These are phyloP conservation scores for Coemansia sp. DNA, from an alignment of 192 early-diverging fungal genomes.

Conservation along the genomic window DNA sequence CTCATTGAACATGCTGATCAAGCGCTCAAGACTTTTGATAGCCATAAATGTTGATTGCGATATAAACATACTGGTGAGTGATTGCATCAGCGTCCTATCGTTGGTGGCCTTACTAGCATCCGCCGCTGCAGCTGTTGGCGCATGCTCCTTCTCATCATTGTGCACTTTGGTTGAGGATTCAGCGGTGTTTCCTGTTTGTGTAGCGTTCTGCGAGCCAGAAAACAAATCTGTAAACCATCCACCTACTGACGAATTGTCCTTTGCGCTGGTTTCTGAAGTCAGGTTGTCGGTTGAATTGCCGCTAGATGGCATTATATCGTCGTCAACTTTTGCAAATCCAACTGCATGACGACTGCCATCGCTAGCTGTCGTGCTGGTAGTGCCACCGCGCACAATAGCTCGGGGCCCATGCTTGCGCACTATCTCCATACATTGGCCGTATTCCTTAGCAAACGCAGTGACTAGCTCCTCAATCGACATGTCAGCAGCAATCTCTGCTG, in stretches of 20 bases:
- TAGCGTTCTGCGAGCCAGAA: constrained; percentile 7
- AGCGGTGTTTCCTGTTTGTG: not conserved
- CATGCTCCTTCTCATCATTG: not conserved
- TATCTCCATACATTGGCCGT: constrained; percentile 41
- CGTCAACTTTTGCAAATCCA: constrained; percentile 45
- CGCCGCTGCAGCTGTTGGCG: not conserved
- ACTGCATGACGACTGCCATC: constrained; percentile 10
- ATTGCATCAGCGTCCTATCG: constrained; percentile 50
- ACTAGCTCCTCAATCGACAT: constrained; percentile 47
- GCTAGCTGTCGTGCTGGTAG: not conserved
- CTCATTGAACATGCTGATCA: constrained; percentile 59
- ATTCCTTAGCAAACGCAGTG: constrained; percentile 44
- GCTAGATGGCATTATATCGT: constrained; percentile 19
- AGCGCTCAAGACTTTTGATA: constrained; percentile 46
- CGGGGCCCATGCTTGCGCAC: constrained; percentile 18
- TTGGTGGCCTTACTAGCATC: constrained; percentile 11
- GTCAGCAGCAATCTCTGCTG: constrained; percentile 12
- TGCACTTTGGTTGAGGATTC: not conserved
- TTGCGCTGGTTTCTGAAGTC: not conserved
- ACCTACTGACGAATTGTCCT: not conserved
- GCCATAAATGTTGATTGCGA: constrained; percentile 48
- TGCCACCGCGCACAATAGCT: constrained; percentile 25
- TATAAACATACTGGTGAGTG: constrained; percentile 51
- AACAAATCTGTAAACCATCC: constrained; percentile 48
- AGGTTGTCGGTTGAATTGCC: not conserved